Percentiles rank a stretch among this genome's conserved stretches.
phyloP scores from a whole-genome alignment of 106 monocot genomes.

The Apostasia ramifera region DNA sequence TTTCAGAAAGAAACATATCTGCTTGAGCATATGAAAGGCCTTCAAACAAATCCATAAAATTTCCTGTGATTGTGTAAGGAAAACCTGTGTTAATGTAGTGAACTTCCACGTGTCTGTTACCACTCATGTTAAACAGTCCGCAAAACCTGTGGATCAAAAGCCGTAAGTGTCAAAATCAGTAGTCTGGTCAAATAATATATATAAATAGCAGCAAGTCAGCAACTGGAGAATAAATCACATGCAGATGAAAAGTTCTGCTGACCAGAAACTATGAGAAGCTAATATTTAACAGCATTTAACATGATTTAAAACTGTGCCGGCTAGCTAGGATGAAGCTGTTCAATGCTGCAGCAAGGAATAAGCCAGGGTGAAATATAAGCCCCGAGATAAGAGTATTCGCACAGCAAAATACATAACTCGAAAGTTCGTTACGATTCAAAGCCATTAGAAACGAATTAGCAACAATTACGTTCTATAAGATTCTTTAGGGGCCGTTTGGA shows the following conservation, averaged over 20 bases:
- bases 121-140: conserved; percentile 13
- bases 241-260: too few species aligned
- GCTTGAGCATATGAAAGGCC: conserved; percentile 48
- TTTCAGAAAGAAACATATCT: conserved; percentile 42
- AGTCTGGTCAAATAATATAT: not conserved
- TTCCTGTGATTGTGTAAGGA: conserved; percentile 42
- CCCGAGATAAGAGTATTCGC: too few species aligned
- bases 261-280: not conserved
- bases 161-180: not conserved
- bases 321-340: too few species aligned
- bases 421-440: too few species aligned
- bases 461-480: too few species aligned
- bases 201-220: not conserved
- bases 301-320: not conserved
- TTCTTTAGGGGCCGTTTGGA: too few species aligned
- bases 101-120: conserved; percentile 30
- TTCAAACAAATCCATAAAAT: conserved; percentile 59
- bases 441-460: too few species aligned
- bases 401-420: too few species aligned
- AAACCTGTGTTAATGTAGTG: conserved; percentile 49
- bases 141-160: not conserved
- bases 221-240: not conserved
- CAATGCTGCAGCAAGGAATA: too few species aligned
- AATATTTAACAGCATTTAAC: not conserved
- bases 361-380: too few species aligned